phyloP scores from a whole-genome alignment of 257 asterid species.

The Ocimum tenuiflorum region DNA sequence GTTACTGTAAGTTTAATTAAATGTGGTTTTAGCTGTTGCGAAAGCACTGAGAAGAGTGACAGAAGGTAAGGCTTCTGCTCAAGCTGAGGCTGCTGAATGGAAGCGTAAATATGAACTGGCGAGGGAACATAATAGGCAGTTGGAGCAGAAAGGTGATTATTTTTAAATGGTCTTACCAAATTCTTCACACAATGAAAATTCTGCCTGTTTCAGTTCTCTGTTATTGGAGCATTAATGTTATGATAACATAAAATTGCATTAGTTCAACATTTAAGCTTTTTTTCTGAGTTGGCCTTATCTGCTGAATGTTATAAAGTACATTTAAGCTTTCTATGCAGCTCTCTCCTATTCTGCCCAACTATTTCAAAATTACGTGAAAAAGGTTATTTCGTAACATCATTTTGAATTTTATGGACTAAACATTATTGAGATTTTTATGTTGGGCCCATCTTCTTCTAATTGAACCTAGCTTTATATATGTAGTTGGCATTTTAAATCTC shows the following conservation, averaged over 20 bases:
- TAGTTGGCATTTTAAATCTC: not conserved
- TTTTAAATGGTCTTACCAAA: not conserved
- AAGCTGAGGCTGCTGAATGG: slow-evolving; percentile 97
- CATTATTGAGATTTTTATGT: not conserved
- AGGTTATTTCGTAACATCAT: not conserved
- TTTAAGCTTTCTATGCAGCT: not conserved
- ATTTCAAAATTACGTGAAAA: no score
- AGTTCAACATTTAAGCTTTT: not conserved
- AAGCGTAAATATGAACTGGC: slow-evolving; percentile 84
- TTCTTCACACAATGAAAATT: not conserved
- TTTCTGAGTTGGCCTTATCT: not conserved
- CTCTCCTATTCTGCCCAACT: not conserved
- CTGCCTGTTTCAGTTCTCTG: not conserved
- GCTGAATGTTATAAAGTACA: not conserved
- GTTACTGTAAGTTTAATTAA: not conserved
- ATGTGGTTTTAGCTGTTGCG: slow-evolving; percentile 59
- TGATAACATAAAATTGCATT: not conserved
- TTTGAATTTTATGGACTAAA: not conserved
- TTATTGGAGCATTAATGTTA: not conserved
- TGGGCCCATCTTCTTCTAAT: not conserved
- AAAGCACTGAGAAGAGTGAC: slow-evolving; percentile 64
- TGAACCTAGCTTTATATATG: not conserved
- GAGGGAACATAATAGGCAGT: slow-evolving; percentile 50
- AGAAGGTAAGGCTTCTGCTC: slow-evolving; percentile 84
- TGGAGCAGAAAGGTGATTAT: slow-evolving; percentile 60